Evolutionary conservation across 1,284 basidiomycete species (phyloP).

Genomic region (Heterobasidion irregulare): DNA sequence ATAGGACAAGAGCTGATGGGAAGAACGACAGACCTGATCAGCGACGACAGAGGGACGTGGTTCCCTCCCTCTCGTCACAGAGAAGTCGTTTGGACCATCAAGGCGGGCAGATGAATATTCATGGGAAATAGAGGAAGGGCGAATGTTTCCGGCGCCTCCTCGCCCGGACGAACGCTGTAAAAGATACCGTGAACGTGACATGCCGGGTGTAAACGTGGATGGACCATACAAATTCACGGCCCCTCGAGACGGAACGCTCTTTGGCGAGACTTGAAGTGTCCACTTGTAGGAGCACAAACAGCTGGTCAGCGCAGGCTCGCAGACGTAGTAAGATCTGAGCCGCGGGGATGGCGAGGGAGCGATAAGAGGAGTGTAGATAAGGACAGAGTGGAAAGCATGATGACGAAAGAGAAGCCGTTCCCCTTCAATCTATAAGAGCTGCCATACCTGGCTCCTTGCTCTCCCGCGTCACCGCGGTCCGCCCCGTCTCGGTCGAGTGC

Average conservation of each 20-base stretch:
- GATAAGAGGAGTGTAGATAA: neutral
- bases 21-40: neutral
- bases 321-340: no score
- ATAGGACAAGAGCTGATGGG: neutral
- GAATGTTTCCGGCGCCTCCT: conserved; percentile 3
- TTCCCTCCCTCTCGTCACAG: neutral
- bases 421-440: conserved; percentile 1
- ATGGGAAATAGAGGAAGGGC: neutral
- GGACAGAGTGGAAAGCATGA: neutral
- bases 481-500: neutral
- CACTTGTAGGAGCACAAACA: neutral
- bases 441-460: neutral
- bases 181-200: neutral
- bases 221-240: conserved; percentile 1
- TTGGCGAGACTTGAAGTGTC: neutral
- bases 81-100: conserved; percentile 2
- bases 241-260: conserved; percentile 1
- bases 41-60: neutral
- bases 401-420: neutral
- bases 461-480: neutral
- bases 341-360: neutral
- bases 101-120: neutral
- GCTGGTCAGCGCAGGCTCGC: no score
- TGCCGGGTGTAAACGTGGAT: neutral
- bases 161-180: neutral